These are phyloP conservation scores for Hericium alpestre DNA, from an alignment of 768 basidiomycete species.

Conservation along the genomic window DNA sequence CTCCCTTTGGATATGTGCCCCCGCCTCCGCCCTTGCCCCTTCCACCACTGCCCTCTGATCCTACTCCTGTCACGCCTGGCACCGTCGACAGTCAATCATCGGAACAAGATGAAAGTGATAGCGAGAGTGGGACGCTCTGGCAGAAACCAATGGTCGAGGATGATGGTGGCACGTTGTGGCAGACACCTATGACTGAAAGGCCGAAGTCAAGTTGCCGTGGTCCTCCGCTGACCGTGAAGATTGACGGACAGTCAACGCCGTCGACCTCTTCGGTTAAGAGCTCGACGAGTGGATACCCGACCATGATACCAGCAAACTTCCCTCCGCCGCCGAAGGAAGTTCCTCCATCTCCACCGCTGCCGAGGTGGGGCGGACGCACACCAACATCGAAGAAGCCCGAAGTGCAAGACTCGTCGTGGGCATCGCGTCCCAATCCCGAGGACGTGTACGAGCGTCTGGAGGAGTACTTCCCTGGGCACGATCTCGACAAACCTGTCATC, in stretches of 20 bases:
- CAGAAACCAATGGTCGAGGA: slow-evolving; percentile 26
- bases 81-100: slow-evolving; percentile 9
- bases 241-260: slow-evolving; percentile 16
- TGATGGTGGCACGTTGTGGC: neutral
- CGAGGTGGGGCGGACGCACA: slow-evolving; percentile 12
- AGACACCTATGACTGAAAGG: slow-evolving; percentile 1
- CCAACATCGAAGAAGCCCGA: slow-evolving; percentile 21
- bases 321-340: slow-evolving; percentile 15
- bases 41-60: neutral
- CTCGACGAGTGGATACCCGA: slow-evolving; percentile 23
- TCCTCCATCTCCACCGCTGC: slow-evolving; percentile 16
- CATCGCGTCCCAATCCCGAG: slow-evolving; percentile 82
- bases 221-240: slow-evolving; percentile 13
- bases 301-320: slow-evolving; percentile 17
- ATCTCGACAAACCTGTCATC: slow-evolving; percentile 91
- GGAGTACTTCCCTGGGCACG: slow-evolving; percentile 91
- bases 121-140: slow-evolving; percentile 38
- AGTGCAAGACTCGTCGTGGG: slow-evolving; percentile 74
- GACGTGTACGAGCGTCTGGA: slow-evolving; percentile 89
- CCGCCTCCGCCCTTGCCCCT: slow-evolving; percentile 5
- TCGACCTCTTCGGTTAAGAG: slow-evolving; percentile 12
- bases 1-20: neutral
- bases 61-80: slow-evolving; percentile 5
- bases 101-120: slow-evolving; percentile 39
- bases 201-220: slow-evolving; percentile 7